Base-by-base conservation (phyloP, 2,329 filamentous ascomycete genomes). In the Alternaria alternata region DNA sequence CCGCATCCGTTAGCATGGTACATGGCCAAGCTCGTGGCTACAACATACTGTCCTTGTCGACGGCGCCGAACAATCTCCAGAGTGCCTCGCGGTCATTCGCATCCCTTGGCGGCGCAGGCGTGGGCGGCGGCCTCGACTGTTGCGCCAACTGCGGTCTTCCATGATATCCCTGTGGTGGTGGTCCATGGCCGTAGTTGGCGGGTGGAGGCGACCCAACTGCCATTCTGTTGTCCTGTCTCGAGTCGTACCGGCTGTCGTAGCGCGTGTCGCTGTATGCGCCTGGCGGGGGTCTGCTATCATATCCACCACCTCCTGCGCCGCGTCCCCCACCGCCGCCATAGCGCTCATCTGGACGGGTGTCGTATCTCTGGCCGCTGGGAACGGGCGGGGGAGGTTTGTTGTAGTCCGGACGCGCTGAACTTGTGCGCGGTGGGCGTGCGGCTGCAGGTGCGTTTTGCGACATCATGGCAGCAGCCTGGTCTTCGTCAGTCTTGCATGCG, bases 41-140 rank as follows among this genome's bases (percentile, higher is more conserved):
- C 24, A 12, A 49, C 82, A 69, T 81, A 91, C 91, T 85, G 79
- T 92, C 86, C 75, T 92, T 94, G 80, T 99, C 96, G 14, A 97
- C 94, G 1, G 93, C 93, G 62, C 91, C 87, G 81, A 98, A 99
- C 26, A 98, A 84, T 4, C 91, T 91, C 77, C 93, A 88, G 18
- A 99, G 85, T 1, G 88, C 80, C 38, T 84, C 89, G n/a, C 89
- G 85, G 73, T 94, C 90, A 52, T 88, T 86, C 48, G 82, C 84
- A 63, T 88, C 86, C 53, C 84, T 80, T 12, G 84, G 83, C 9
- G 80, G 80, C 16, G 76, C 85, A 69, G 81, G 86, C 66, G 78
- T 84, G 63, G 77, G 71, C 16, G 77, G 84, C 61, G 70, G 84
- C 56, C 79, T 61, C 24, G 62, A 57, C 44, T 70, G 81, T 62